Percentiles rank a stretch among this genome's conserved stretches.
Conservation (phyloP, 1,139 yeast genomes). For the Candida sojae region DNA sequence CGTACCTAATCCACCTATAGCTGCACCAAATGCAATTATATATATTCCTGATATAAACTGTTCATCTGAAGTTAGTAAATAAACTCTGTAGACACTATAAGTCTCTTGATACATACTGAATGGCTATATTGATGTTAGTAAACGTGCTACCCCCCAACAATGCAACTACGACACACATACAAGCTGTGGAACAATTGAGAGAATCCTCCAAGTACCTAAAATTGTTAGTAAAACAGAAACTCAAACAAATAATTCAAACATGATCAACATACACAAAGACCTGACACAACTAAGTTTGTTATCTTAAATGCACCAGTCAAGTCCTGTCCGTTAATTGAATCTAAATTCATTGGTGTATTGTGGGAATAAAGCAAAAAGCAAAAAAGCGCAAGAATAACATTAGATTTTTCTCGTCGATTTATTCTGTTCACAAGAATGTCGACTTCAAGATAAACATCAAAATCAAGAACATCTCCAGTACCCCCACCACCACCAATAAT, state of each 20-base stretch:
- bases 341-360: slow-evolving; percentile 5
- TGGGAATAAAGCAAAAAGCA: neutral
- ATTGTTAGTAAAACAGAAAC: slow-evolving; percentile 21
- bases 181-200: slow-evolving; percentile 61
- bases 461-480: too few relatives aligned
- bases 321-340: slow-evolving; percentile 29
- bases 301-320: slow-evolving; percentile 58
- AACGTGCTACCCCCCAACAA: neutral
- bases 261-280: slow-evolving; percentile 48
- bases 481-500: too few relatives aligned
- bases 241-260: neutral
- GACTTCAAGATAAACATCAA: too few relatives aligned
- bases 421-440: too few relatives aligned
- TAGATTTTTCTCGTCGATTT: too few relatives aligned
- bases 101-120: slow-evolving; percentile 21
- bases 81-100: neutral
- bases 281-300: slow-evolving; percentile 66
- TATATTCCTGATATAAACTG: slow-evolving; percentile 58
- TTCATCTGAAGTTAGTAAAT: slow-evolving; percentile 16
- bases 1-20: slow-evolving; percentile 56
- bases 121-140: slow-evolving; percentile 29
- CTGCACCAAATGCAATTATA: slow-evolving; percentile 56
- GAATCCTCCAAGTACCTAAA: slow-evolving; percentile 50
- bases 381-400: too few relatives aligned
- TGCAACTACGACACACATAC: slow-evolving; percentile 34